Conservation (phyloP, 2,329 filamentous ascomycete genomes). For the Alternaria gaisen region DNA sequence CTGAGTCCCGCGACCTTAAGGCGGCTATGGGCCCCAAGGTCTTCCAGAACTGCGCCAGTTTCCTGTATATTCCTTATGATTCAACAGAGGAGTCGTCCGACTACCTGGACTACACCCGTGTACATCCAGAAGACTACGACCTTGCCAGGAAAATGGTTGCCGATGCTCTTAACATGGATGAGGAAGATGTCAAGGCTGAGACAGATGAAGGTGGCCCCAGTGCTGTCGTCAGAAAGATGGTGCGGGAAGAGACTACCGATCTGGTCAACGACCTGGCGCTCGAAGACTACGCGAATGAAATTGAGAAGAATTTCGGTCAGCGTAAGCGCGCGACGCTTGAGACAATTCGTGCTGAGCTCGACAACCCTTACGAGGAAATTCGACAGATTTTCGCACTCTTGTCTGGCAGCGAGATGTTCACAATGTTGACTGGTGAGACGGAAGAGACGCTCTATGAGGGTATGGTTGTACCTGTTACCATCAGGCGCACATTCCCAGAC, state of each 20-base stretch:
- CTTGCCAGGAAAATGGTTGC: conserved; percentile 98
- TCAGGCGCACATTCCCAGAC: conserved; percentile 88
- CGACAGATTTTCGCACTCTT: conserved; percentile 79
- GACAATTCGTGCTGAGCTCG: conserved; percentile 92
- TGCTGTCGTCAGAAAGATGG: conserved; percentile 92
- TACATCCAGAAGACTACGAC: conserved; percentile 98
- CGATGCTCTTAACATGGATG: conserved; percentile 93
- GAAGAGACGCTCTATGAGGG: conserved; percentile 81
- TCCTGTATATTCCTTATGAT: conserved; percentile 89
- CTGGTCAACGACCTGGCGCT: conserved; percentile 95
- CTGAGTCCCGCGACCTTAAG: conserved; percentile 62
- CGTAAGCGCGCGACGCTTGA: conserved; percentile 95
- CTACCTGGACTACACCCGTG: conserved; percentile 94
- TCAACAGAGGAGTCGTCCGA: conserved; percentile 82
- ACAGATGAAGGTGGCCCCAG: conserved; percentile 88
- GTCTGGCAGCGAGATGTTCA: conserved; percentile 82
- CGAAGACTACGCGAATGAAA: conserved; percentile 95
- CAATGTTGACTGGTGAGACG: conserved; percentile 96
- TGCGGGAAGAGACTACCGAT: conserved; percentile 92
- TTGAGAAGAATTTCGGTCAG: conserved; percentile 92
- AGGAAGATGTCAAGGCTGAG: conserved; percentile 97
- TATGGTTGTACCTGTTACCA: conserved; percentile 91
- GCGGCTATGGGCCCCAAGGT: conserved; percentile 79
- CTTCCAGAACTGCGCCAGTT: conserved; percentile 97
- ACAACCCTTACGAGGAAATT: conserved; percentile 93